Base-by-base conservation (phyloP, 768 basidiomycete species). In the Dendrothele bispora region DNA sequence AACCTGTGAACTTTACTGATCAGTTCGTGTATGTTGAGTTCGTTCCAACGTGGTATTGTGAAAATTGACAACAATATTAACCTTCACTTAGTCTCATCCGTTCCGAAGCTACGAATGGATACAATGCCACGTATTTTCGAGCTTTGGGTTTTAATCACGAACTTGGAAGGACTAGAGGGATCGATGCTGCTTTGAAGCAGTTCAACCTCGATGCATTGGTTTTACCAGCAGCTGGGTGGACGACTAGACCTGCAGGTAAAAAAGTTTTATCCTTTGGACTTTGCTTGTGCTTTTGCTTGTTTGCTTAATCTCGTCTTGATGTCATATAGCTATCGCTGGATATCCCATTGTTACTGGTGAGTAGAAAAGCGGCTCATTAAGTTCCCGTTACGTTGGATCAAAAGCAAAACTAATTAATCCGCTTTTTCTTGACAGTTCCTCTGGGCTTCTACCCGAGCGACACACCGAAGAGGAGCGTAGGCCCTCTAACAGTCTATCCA, bases 341-440 rank as follows among this genome's bases (percentile, higher is more conserved):
- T 85, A 84, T 54, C 84, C 84, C 2, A 80, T 85, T 44, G 68
- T 84, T 27, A 83, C 84, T 18, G 82, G 83, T 79, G 34, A 55
- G 66, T 54, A 5, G 14, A 17, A 24, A 22, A 27, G 38, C 54
- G 14, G 18, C 58, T 38, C 46, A 43, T 39, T 48, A 17, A 15
- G 21, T 22, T 5, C 34, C 25, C 3, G 15, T 21, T 6, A 2
- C 47, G 2, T 34, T 25, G 5, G 12, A 26, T 21, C 3, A 25
- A 14, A 21, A 43, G 27, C 8, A 28, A n/a, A n/a, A n/a, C 51
- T 41, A 47, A 46, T 36, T 49, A 35, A 34, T 29, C 25, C 40
- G 30, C 26, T 12, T 42, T 15, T 6, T 22, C 48, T 28, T 34
- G n/a, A 61, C 39, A 72, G 83, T 85, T 5, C 83, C 84, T 2